Conservation (phyloP, 495 filamentous ascomycete genomes). For the Symbiotaphrina buchneri region DNA sequence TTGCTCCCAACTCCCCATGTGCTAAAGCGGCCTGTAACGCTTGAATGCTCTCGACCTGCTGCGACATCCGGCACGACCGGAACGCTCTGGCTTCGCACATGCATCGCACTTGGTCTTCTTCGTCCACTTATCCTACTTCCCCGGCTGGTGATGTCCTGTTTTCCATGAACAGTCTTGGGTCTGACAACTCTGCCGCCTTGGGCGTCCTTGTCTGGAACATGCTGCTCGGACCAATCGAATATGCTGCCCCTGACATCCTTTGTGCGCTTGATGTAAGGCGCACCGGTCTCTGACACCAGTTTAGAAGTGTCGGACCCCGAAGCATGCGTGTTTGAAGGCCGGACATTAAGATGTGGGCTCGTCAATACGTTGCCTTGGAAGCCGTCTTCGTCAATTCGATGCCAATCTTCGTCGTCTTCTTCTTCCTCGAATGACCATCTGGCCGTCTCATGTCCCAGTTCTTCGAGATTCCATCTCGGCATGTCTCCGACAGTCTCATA, state of each 20-base stretch:
- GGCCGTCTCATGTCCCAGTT: neutral
- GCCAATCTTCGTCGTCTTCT: constrained; percentile 31
- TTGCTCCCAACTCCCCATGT: constrained; percentile 77
- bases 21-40: constrained; percentile 55
- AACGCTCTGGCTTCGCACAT: constrained; percentile 90
- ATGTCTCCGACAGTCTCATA: constrained; percentile 8
- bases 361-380: constrained; percentile 7
- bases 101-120: constrained; percentile 51
- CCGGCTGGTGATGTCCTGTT: constrained; percentile 49
- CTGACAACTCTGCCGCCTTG: constrained; percentile 22
- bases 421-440: constrained; percentile 30
- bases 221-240: constrained; percentile 75
- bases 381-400: constrained; percentile 26
- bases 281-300: neutral
- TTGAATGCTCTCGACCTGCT: constrained; percentile 28
- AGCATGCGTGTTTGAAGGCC: no score
- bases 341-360: constrained; percentile 4
- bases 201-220: constrained; percentile 18
- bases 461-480: constrained; percentile 1
- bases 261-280: no score
- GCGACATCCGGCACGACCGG: constrained; percentile 50
- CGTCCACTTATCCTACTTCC: constrained; percentile 55
- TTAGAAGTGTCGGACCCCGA: constrained; percentile 1
- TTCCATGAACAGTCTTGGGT: constrained; percentile 79
- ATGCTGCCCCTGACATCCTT: constrained; percentile 29